Evolutionary conservation across 495 filamentous ascomycete genomes (phyloP).

Genomic region (Lophiostoma macrostomum): DNA sequence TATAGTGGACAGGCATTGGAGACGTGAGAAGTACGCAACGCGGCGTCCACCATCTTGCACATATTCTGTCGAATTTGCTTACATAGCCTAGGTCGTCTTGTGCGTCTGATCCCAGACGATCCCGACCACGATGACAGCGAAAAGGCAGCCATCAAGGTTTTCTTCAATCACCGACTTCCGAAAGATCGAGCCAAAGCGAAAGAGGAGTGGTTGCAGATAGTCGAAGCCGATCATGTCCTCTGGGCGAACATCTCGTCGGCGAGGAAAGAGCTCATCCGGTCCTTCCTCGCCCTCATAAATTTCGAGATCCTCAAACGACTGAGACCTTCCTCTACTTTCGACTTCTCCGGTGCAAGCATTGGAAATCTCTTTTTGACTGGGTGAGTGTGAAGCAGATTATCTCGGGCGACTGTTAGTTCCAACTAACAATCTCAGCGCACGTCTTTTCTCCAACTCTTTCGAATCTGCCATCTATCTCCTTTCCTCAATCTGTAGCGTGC

Average conservation of each 20-base stretch:
- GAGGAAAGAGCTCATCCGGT: slow-evolving; percentile 88
- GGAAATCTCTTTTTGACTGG: slow-evolving; percentile 91
- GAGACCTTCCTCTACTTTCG: slow-evolving; percentile 74
- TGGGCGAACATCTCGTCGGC: slow-evolving; percentile 75
- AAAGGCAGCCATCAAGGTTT: slow-evolving; percentile 64
- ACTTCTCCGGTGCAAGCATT: slow-evolving; percentile 84
- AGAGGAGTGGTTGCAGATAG: slow-evolving; percentile 81
- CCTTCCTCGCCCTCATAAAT: slow-evolving; percentile 82
- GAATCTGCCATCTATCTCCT: slow-evolving; percentile 45
- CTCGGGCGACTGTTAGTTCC: slow-evolving; percentile 46
- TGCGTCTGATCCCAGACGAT: slow-evolving; percentile 75
- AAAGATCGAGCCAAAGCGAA: slow-evolving; percentile 52
- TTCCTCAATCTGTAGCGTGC: slow-evolving; percentile 73
- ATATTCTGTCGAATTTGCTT: too few relatives aligned
- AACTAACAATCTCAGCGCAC: slow-evolving; percentile 29
- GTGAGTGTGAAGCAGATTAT: slow-evolving; percentile 60
- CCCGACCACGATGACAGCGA: slow-evolving; percentile 54
- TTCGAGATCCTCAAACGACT: slow-evolving; percentile 86
- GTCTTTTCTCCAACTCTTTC: slow-evolving; percentile 43
- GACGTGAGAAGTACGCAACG: slow-evolving; percentile 75
- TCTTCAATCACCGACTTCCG: slow-evolving; percentile 85
- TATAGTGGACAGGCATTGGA: slow-evolving; percentile 58
- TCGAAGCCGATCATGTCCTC: slow-evolving; percentile 71
- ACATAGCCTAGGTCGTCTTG: slow-evolving; percentile 72
- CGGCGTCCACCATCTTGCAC: background rate